Base-by-base conservation (phyloP, 208 protist species). In the Leishmania gerbilli region DNA sequence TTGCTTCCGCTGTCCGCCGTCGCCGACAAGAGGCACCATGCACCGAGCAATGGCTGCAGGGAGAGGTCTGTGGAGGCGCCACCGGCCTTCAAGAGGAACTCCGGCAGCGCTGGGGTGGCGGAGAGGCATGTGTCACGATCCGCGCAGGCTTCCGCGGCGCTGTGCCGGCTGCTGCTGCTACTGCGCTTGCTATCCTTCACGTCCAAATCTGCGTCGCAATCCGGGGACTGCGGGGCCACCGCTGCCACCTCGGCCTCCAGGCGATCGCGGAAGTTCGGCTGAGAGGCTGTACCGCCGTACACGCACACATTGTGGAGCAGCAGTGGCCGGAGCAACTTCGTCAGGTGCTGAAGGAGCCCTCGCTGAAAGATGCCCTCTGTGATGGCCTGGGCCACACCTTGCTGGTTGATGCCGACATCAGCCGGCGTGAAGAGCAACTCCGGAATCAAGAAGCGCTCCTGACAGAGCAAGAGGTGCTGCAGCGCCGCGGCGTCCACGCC, bases 381-480 rank as follows among this genome's bases (percentile, higher is more conserved):
- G 53, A 92, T 77, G 49, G 85, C 86, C 81, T 95, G 87, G 19
- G 79, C 74, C 5, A 95, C 72, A 13, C 92, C 93, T 76, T 93
- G 86, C 84, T 95, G 87, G 17, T 86, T 75, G 45, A 95, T 65
- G 6, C 92, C 93, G 0, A 94, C 86, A 71, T 93, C 91, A 9
- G 55, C 79, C 17, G 94, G 94, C 11, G 87, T 87, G 83, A 97
- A 97, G 74, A 97, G 87, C 65, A 97, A 83, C 84, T 95, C 92
- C 4, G 94, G 92, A 42, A 97, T 90, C 65, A 93, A 62, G 80
- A 93, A 93, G 45, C 88, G 87, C 76, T 96, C 94, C 49, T 95
- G 92, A 4, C 77, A 64, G n/a, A 97, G 88, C 8, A 79, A 75
- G 27, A 96, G 67, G 64, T 85, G 82, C 77, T 87, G 79, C 78